Evolutionary conservation across 768 basidiomycete species (phyloP).

Genomic region (Leucocoprinus birnbaumii): DNA sequence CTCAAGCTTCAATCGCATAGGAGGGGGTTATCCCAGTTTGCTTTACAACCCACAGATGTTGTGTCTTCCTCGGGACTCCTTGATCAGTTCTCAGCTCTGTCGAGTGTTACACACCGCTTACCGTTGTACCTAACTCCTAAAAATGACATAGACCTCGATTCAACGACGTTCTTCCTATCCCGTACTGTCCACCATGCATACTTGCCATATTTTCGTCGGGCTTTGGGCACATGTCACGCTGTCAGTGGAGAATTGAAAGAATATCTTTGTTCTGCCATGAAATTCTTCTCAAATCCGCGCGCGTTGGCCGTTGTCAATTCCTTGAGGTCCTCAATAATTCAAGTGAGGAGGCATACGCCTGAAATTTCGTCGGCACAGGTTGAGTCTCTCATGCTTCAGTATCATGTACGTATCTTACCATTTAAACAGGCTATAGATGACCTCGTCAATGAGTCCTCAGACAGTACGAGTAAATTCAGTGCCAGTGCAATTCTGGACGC

Average conservation of each 20-base stretch:
- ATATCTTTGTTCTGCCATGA: slow-evolving; percentile 15
- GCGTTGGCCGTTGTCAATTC: slow-evolving; percentile 7
- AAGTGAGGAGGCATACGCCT: not conserved
- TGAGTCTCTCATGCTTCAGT: slow-evolving; percentile 2
- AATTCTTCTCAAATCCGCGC: slow-evolving; percentile 18
- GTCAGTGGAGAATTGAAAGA: slow-evolving; percentile 7
- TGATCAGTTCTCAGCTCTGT: slow-evolving; percentile 47
- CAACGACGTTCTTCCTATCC: slow-evolving; percentile 32
- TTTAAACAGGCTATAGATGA: slow-evolving; percentile 9
- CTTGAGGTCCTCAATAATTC: not conserved
- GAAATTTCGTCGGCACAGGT: slow-evolving; percentile 8
- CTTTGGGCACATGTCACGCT: slow-evolving; percentile 16
- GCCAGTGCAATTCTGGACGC: slow-evolving; percentile 30
- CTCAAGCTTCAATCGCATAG: slow-evolving; percentile 3
- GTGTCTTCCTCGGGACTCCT: slow-evolving; percentile 35
- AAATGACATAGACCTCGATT: slow-evolving; percentile 13
- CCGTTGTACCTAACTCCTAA: slow-evolving; percentile 27
- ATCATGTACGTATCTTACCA: slow-evolving; percentile 7
- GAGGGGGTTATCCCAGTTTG: slow-evolving; percentile 25
- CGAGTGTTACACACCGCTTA: slow-evolving; percentile 37
- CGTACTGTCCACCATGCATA: slow-evolving; percentile 30
- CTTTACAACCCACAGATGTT: not conserved
- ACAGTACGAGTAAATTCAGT: not conserved
- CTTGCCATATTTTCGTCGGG: slow-evolving; percentile 26
- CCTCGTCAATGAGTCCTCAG: slow-evolving; percentile 5